These are phyloP conservation scores for Rehmannia glutinosa DNA, from an alignment of 257 asterid genomes.

Conservation along the genomic window DNA sequence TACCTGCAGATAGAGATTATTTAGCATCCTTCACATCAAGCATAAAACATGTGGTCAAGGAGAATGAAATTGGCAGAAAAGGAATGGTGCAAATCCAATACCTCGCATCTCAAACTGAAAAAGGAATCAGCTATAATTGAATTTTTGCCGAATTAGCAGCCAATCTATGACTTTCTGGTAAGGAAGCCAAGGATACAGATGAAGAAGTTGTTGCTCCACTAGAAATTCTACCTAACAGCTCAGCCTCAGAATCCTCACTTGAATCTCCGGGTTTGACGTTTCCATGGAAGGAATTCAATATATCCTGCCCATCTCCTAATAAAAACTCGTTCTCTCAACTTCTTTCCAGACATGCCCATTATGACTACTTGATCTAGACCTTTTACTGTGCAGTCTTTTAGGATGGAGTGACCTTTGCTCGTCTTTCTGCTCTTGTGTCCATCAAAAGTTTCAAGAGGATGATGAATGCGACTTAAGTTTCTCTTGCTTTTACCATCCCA, in stretches of 20 bases:
- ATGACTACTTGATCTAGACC: conserved; percentile 46
- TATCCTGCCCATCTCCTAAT: conserved; percentile 72
- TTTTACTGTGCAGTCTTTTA: conserved; percentile 42
- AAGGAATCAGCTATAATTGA: conserved; percentile 66
- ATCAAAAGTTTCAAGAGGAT: conserved; percentile 80
- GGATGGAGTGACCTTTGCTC: conserved; percentile 44
- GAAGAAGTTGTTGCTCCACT: conserved; percentile 75
- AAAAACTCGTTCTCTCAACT: conserved; percentile 70
- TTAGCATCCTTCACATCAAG: conserved; percentile 17
- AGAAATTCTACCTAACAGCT: conserved; percentile 47
- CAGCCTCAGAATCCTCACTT: conserved; percentile 80
- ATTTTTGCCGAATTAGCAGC: conserved; percentile 52
- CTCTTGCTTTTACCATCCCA: conserved; percentile 88
- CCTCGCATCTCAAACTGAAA: conserved; percentile 89
- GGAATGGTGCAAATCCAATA: conserved; percentile 25
- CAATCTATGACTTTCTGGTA: conserved; percentile 56
- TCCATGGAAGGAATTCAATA: conserved; percentile 42
- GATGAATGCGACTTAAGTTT: conserved; percentile 75
- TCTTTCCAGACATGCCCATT: conserved; percentile 81
- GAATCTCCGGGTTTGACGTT: conserved; percentile 45
- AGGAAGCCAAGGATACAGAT: conserved; percentile 52
- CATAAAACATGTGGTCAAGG: conserved; percentile 23
- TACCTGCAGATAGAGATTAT: conserved; percentile 52
- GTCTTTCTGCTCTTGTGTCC: conserved; percentile 47
- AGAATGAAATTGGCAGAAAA: conserved; percentile 9